These are phyloP conservation scores for Tubosaeta sp. DNA, from an alignment of 768 basidiomycete genomes.

Conservation along the genomic window DNA sequence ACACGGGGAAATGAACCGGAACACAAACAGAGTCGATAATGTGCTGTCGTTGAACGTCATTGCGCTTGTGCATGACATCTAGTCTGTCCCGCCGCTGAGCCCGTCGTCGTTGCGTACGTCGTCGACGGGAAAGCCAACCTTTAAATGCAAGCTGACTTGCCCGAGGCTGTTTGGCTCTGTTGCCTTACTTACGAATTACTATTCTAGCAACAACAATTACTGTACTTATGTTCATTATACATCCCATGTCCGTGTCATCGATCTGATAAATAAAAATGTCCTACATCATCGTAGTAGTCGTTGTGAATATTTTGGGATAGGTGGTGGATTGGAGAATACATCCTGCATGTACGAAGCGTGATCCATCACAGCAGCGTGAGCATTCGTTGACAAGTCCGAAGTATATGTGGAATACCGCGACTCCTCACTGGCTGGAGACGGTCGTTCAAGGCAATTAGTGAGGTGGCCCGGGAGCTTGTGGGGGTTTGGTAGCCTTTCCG, in stretches of 20 bases:
- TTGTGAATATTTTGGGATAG: constrained; percentile 3
- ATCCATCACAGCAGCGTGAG: constrained; percentile 28
- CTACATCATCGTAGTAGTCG: constrained; percentile 7
- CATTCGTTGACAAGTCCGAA: constrained; percentile 23
- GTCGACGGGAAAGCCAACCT: constrained; percentile 1
- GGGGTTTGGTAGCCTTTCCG: constrained; percentile 2
- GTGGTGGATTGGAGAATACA: constrained; percentile 12
- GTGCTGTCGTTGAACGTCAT: constrained; percentile 67
- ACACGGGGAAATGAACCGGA: neutral
- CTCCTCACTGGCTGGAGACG: constrained; percentile 13
- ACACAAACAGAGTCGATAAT: constrained; percentile 59
- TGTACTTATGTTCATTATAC: neutral
- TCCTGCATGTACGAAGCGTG: constrained; percentile 25
- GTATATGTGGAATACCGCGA: constrained; percentile 14
- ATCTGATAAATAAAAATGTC: neutral
- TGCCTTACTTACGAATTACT: neutral
- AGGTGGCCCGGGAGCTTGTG: neutral
- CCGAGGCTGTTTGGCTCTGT: constrained; percentile 28
- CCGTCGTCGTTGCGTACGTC: constrained; percentile 15
- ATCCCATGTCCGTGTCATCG: neutral
- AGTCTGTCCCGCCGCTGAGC: constrained; percentile 16
- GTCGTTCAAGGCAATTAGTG: neutral
- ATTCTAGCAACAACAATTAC: neutral
- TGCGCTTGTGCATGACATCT: constrained; percentile 55
- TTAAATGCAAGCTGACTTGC: no score